phyloP scores from a whole-genome alignment of 2,329 filamentous ascomycete genomes.

The Aspergillus tubingensis region DNA sequence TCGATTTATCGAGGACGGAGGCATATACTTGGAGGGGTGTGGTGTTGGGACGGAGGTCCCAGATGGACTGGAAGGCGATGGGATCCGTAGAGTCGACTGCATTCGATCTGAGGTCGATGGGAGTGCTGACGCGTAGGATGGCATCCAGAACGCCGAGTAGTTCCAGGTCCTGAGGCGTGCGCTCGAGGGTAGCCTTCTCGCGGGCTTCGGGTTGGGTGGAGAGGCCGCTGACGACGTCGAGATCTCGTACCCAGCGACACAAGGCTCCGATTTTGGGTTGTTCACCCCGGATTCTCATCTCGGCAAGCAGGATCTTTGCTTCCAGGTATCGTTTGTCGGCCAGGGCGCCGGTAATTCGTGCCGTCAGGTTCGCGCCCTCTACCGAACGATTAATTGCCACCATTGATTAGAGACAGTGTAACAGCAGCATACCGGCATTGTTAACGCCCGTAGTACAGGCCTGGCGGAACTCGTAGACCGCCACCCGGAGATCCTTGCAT shows the following conservation, averaged over 20 bases:
- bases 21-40: conserved; percentile 53
- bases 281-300: conserved; percentile 69
- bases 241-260: conserved; percentile 71
- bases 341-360: conserved; percentile 65
- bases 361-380: conserved; percentile 65
- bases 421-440: conserved; percentile 47
- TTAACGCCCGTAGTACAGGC: conserved; percentile 68
- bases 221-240: conserved; percentile 68
- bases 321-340: conserved; percentile 66
- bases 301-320: conserved; percentile 65
- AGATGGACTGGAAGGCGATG: conserved; percentile 61
- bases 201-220: conserved; percentile 56
- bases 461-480: conserved; percentile 69
- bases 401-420: conserved; percentile 10
- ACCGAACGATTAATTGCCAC: conserved; percentile 12
- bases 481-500: conserved; percentile 66
- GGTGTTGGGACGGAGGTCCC: conserved; percentile 57
- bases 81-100: conserved; percentile 44
- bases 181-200: conserved; percentile 20
- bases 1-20: conserved; percentile 61
- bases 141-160: conserved; percentile 64
- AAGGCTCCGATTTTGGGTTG: conserved; percentile 68
- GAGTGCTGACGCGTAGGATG: conserved; percentile 64
- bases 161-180: conserved; percentile 52
- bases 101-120: conserved; percentile 51